Evolutionary conservation across 2,329 filamentous ascomycete genomes (phyloP).

Genomic region (Paracoccidioides brasiliensis): DNA sequence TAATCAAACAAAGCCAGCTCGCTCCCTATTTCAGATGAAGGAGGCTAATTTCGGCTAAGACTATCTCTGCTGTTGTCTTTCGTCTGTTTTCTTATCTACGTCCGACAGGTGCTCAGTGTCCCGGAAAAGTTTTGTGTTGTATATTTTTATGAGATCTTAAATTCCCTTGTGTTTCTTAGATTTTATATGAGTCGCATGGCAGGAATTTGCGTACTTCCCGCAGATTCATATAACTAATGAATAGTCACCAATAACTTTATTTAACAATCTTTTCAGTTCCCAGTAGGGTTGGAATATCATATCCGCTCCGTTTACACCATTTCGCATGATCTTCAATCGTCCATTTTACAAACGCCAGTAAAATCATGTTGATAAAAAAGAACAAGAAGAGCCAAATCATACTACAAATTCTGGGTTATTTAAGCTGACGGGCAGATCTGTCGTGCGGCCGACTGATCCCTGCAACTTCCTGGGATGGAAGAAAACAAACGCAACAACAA

Average conservation of each 20-base stretch:
- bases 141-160: too few relatives aligned
- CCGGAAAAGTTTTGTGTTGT: too few relatives aligned
- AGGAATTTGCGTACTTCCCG: background rate
- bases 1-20: too few relatives aligned
- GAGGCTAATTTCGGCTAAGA: too few relatives aligned
- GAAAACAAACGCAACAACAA: background rate
- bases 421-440: too few relatives aligned
- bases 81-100: too few relatives aligned
- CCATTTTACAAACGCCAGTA: background rate
- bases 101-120: too few relatives aligned
- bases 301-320: background rate
- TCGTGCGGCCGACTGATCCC: background rate
- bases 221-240: background rate
- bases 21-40: too few relatives aligned
- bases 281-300: background rate
- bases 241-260: background rate
- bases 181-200: too few relatives aligned
- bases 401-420: background rate
- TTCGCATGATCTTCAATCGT: background rate
- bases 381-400: background rate
- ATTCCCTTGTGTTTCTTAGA: too few relatives aligned
- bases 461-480: too few relatives aligned
- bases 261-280: background rate
- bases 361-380: background rate
- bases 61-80: too few relatives aligned